Percentiles rank a stretch among this genome's conserved stretches.
Evolutionary conservation across 2,329 filamentous ascomycete species (phyloP).

Genomic region (Colletotrichum paranaense): DNA sequence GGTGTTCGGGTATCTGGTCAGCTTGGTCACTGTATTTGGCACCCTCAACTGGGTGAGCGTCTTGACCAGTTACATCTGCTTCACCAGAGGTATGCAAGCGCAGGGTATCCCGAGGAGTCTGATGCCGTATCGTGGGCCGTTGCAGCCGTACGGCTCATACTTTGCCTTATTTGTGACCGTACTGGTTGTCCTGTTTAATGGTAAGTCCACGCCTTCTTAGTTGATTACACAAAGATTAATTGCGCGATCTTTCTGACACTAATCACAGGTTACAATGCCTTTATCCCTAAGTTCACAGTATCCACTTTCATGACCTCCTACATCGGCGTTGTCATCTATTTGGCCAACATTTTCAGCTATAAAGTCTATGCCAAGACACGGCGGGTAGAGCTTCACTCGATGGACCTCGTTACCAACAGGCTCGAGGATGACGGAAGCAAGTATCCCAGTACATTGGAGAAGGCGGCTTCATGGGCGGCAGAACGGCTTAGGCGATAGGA

Average conservation of each 20-base stretch:
- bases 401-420: background rate
- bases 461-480: background rate
- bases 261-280: too few species aligned
- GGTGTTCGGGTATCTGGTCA: slow-evolving; percentile 16
- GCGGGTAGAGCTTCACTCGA: background rate
- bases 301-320: too few species aligned
- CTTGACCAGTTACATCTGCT: slow-evolving; percentile 51
- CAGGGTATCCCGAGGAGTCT: slow-evolving; percentile 44
- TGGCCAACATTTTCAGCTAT: background rate
- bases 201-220: too few species aligned
- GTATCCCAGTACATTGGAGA: background rate
- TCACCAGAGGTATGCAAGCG: slow-evolving; percentile 49
- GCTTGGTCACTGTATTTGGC: slow-evolving; percentile 52
- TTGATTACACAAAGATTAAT: too few species aligned
- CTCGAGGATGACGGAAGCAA: background rate
- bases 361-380: background rate
- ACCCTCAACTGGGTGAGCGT: slow-evolving; percentile 57
- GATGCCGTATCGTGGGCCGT: too few species aligned
- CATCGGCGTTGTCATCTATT: too few species aligned
- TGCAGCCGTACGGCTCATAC: too few species aligned
- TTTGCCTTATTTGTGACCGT: too few species aligned
- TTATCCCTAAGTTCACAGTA: too few species aligned
- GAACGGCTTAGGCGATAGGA: background rate
- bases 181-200: too few species aligned
- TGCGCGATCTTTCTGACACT: too few species aligned